These are phyloP conservation scores for Ophioceras dolichostomum DNA, from an alignment of 2,329 filamentous ascomycete genomes.

Conservation along the genomic window DNA sequence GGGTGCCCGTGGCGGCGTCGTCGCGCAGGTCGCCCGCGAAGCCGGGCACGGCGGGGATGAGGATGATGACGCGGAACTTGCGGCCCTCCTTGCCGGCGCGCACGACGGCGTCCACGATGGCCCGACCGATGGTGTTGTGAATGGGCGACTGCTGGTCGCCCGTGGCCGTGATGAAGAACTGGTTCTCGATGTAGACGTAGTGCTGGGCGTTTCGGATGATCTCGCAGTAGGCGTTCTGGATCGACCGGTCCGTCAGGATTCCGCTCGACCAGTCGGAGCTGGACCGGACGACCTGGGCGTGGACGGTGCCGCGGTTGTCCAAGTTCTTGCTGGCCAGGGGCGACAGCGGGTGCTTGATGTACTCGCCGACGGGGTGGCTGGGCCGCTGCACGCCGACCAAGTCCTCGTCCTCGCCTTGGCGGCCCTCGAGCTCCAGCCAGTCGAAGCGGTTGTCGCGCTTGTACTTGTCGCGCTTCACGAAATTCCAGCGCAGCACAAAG, in stretches of 20 bases:
- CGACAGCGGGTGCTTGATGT: conserved; percentile 66
- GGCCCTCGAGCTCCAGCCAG: conserved; percentile 71
- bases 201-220: conserved; percentile 81
- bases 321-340: conserved; percentile 55
- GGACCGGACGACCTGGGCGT: conserved; percentile 78
- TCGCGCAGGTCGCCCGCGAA: conserved; percentile 86
- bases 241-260: conserved; percentile 71
- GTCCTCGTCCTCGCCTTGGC: conserved; percentile 68
- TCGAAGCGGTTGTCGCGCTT: conserved; percentile 76
- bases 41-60: conserved; percentile 86
- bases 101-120: conserved; percentile 86
- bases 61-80: conserved; percentile 80
- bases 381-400: conserved; percentile 80
- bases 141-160: conserved; percentile 78
- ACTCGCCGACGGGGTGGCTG: conserved; percentile 79
- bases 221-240: conserved; percentile 78
- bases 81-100: conserved; percentile 68
- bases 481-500: conserved; percentile 92
- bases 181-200: conserved; percentile 95
- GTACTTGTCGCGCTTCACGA: conserved; percentile 94
- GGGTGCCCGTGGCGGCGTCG: conserved; percentile 70
- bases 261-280: conserved; percentile 91
- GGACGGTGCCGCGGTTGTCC: conserved; percentile 58
- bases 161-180: conserved; percentile 95
- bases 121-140: conserved; percentile 73